Evolutionary conservation across 1,284 basidiomycete genomes (phyloP).

Genomic region (Leucoagaricus sp.): DNA sequence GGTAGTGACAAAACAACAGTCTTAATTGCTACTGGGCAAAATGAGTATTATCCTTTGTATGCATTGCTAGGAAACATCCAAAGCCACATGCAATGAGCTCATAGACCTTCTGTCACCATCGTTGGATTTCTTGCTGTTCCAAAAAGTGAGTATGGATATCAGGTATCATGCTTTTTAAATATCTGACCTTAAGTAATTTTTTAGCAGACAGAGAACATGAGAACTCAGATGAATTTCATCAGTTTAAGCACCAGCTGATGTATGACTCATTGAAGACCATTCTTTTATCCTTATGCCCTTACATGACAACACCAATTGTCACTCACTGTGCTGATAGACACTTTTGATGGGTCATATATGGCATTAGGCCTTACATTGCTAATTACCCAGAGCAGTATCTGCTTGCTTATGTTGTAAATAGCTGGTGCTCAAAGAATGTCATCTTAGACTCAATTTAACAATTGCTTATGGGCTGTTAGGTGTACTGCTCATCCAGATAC

Average conservation of each 20-base stretch:
- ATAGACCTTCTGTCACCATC: conserved; percentile 25
- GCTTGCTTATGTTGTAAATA: conserved; percentile 24
- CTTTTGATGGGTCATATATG: conserved; percentile 25
- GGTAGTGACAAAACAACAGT: too few species aligned
- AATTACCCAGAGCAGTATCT: conserved; percentile 32
- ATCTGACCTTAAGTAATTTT: not conserved
- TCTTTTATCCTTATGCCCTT: conserved; percentile 21
- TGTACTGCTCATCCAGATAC: not conserved
- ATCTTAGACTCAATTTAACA: not conserved
- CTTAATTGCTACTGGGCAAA: conserved; percentile 34
- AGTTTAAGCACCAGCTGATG: conserved; percentile 30
- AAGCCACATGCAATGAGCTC: conserved; percentile 25
- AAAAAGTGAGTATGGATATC: conserved; percentile 30
- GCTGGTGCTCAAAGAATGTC: conserved; percentile 26
- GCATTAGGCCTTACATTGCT: conserved; percentile 27
- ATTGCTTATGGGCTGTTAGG: not conserved
- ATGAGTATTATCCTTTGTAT: conserved; percentile 35
- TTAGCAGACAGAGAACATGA: not conserved
- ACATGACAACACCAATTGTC: conserved; percentile 24
- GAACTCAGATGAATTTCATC: not conserved
- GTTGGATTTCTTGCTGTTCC: conserved; percentile 35
- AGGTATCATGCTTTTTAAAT: too few species aligned
- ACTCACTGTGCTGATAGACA: conserved; percentile 27
- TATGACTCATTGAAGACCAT: conserved; percentile 28
- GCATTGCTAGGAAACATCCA: conserved; percentile 13